phyloP scores from a whole-genome alignment of 1,139 yeast genomes.

The Candida sp. region DNA sequence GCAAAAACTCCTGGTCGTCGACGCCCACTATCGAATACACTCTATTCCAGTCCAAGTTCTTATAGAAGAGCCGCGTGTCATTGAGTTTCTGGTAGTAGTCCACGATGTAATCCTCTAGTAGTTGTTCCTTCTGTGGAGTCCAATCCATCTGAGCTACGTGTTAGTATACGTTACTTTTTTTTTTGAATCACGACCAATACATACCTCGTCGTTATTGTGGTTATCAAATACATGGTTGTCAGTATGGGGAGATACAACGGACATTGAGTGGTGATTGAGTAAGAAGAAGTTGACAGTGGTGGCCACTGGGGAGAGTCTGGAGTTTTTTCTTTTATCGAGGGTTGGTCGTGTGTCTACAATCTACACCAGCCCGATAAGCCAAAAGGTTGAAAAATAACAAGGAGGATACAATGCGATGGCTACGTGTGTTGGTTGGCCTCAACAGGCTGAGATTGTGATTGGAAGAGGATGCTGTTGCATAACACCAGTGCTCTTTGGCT shows the following conservation, averaged over 20 bases:
- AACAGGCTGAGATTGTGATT: too few species aligned
- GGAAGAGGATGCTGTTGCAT: too few species aligned
- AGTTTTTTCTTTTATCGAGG: too few species aligned
- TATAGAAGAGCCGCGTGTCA: constrained; percentile 21
- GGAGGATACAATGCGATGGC: background rate
- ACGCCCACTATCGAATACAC: constrained; percentile 17
- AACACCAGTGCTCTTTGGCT: too few species aligned
- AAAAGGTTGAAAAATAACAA: background rate
- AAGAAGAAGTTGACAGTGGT: background rate
- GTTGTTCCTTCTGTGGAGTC: constrained; percentile 21
- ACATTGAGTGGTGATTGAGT: background rate
- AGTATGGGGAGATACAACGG: background rate
- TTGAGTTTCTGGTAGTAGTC: constrained; percentile 11
- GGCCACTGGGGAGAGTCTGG: background rate
- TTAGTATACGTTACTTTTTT: background rate
- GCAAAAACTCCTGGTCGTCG: constrained; percentile 21
- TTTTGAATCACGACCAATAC: background rate
- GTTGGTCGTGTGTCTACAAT: too few species aligned
- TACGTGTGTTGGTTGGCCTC: too few species aligned
- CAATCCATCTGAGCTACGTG: constrained; percentile 18
- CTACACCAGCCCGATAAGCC: too few species aligned
- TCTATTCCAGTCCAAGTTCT: constrained; percentile 22
- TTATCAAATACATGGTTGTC: background rate
- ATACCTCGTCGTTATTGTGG: constrained; percentile 4
- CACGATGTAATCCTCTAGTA: constrained; percentile 20